phyloP scores from a whole-genome alignment of 768 basidiomycete genomes.

The Boletus tylopilopsis region DNA sequence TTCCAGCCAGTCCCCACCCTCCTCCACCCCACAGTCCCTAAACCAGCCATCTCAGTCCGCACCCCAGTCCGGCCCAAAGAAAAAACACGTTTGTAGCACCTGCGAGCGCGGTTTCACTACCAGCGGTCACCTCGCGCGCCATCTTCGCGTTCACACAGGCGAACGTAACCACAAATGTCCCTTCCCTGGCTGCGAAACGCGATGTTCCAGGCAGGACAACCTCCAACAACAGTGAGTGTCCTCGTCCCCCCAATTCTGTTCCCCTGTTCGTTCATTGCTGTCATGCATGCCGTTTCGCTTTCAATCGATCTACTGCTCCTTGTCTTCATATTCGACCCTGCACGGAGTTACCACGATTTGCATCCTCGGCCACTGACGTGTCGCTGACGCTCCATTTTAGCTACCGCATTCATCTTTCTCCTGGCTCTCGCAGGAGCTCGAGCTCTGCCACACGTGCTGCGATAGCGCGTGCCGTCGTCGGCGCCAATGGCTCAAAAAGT shows the following conservation, averaged over 20 bases:
- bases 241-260: not conserved
- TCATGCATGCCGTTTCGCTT: not conserved
- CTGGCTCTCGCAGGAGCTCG: constrained; percentile 69
- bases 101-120: constrained; percentile 85
- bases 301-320: not conserved
- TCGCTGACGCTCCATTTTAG: constrained; percentile 34
- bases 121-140: constrained; percentile 83
- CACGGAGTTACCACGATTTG: constrained; percentile 7
- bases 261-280: not conserved
- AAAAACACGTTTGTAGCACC: constrained; percentile 59
- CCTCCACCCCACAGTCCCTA: not conserved
- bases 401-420: constrained; percentile 79
- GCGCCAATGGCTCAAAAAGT: constrained; percentile 21
- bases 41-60: not conserved
- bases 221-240: constrained; percentile 43
- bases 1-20: constrained; percentile 18
- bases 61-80: constrained; percentile 18
- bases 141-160: constrained; percentile 87
- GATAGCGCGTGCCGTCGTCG: constrained; percentile 42
- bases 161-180: constrained; percentile 92
- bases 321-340: constrained; percentile 15
- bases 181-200: constrained; percentile 91
- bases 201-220: constrained; percentile 89
- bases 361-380: constrained; percentile 1
- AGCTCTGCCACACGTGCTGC: constrained; percentile 53